phyloP scores from a whole-genome alignment of 441 rosid genomes.

The Populus hybrid region DNA sequence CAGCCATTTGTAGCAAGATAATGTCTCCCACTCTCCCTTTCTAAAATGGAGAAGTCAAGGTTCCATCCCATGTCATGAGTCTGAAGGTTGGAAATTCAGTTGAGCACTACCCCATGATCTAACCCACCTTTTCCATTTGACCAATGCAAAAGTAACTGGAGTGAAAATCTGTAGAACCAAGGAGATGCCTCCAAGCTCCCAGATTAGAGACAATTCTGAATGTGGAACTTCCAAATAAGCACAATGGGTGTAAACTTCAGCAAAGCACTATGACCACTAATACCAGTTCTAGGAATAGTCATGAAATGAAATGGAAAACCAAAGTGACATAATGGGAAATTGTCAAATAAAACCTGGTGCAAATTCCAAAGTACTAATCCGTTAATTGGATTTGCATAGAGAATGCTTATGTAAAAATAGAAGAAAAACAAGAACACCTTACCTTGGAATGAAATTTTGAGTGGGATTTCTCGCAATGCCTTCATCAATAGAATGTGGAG shows the following conservation, averaged over 20 bases:
- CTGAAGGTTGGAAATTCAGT: background rate
- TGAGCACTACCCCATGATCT: conserved; percentile 1
- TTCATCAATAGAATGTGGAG: conserved; percentile 35
- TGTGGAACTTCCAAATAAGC: no score
- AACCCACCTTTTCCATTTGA: background rate
- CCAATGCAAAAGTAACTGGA: background rate
- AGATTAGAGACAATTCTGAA: no score
- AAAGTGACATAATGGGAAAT: background rate
- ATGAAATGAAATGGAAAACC: background rate
- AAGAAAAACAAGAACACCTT: conserved; percentile 3
- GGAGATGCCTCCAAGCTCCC: background rate
- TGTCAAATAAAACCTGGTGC: background rate
- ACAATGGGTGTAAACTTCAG: background rate
- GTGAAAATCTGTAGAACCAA: background rate
- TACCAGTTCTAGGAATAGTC: background rate
- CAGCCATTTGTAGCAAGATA: background rate
- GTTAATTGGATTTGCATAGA: background rate
- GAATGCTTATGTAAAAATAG: background rate
- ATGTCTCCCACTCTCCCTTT: background rate
- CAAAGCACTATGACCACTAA: background rate
- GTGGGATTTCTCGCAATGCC: conserved; percentile 33
- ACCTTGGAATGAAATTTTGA: conserved; percentile 34
- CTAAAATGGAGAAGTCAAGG: background rate
- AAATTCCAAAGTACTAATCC: background rate
- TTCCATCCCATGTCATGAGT: background rate